Percentiles rank a stretch among this genome's conserved stretches.
These are phyloP conservation scores for Trametes punicea DNA, from an alignment of 768 basidiomycete genomes.

Conservation along the genomic window DNA sequence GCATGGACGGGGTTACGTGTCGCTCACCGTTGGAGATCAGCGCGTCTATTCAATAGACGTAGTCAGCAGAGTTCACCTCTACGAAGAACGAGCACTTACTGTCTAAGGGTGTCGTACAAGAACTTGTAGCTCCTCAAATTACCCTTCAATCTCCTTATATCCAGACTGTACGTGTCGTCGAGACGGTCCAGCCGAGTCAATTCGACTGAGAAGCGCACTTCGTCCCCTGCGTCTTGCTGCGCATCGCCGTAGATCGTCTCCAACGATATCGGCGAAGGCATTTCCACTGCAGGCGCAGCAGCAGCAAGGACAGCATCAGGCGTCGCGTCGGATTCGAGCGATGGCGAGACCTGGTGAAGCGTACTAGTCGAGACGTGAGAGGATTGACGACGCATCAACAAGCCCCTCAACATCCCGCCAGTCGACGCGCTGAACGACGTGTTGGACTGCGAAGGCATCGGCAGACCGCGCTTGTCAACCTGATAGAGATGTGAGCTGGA, in stretches of 20 bases:
- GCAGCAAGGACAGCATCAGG: slow-evolving; percentile 25
- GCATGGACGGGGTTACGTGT: background rate
- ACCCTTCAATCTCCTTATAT: slow-evolving; percentile 90
- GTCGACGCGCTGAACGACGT: slow-evolving; percentile 53
- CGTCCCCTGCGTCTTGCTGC: slow-evolving; percentile 85
- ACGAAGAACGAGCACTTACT: slow-evolving; percentile 49
- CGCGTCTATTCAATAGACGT: slow-evolving; percentile 18
- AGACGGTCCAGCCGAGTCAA: slow-evolving; percentile 86
- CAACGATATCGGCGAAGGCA: slow-evolving; percentile 31
- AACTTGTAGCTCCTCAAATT: slow-evolving; percentile 92
- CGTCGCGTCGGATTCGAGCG: slow-evolving; percentile 22
- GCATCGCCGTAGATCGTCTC: slow-evolving; percentile 76
- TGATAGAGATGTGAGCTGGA: slow-evolving; percentile 32
- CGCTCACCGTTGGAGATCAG: slow-evolving; percentile 28
- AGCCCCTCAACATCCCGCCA: slow-evolving; percentile 80
- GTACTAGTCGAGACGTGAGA: slow-evolving; percentile 64
- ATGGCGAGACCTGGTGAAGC: slow-evolving; percentile 14
- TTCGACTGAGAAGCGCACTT: slow-evolving; percentile 96
- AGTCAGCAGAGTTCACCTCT: background rate
- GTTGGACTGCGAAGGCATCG: slow-evolving; percentile 67
- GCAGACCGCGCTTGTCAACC: slow-evolving; percentile 89
- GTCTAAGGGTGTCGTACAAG: slow-evolving; percentile 82
- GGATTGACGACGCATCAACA: slow-evolving; percentile 87
- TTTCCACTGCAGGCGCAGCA: slow-evolving; percentile 15
- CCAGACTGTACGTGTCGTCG: slow-evolving; percentile 87